phyloP scores from a whole-genome alignment of 1,284 basidiomycete genomes.

The Prillingera fragicola region DNA sequence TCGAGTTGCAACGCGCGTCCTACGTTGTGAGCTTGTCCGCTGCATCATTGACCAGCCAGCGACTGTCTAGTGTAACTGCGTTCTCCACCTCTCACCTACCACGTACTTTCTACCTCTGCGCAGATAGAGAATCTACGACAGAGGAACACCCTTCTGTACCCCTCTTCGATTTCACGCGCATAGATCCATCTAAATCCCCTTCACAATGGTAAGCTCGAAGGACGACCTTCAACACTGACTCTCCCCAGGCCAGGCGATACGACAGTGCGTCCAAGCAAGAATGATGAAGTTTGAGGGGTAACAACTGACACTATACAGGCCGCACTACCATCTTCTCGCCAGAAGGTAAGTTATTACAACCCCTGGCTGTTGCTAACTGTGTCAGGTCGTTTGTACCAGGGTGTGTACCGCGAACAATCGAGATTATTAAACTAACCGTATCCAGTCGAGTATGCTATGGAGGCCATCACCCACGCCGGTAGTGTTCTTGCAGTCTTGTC shows the following conservation, averaged over 20 bases:
- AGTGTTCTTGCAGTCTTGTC: conserved; percentile 92
- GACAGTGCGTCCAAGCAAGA: conserved; percentile 61
- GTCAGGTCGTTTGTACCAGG: conserved; percentile 81
- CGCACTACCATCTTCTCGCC: conserved; percentile 93
- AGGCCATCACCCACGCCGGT: conserved; percentile 94
- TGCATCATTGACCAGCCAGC: neutral
- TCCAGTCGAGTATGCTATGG: conserved; percentile 97
- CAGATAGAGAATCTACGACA: no score
- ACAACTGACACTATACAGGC: conserved; percentile 22
- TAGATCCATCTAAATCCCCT: neutral
- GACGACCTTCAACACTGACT: no score
- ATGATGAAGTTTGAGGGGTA: neutral
- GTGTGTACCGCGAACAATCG: conserved; percentile 47
- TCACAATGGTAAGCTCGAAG: conserved; percentile 31
- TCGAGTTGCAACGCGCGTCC: neutral
- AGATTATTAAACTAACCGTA: conserved; percentile 14
- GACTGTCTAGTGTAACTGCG: neutral
- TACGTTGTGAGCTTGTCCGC: no score
- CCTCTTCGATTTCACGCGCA: no score
- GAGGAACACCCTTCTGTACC: no score
- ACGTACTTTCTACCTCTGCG: no score
- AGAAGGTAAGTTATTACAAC: conserved; percentile 59
- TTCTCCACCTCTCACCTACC: no score
- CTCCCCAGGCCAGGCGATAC: conserved; percentile 73
- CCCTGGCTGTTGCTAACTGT: conserved; percentile 15